Evolutionary conservation across 169 alveolate species (phyloP), one percentile per base, ranked within the genome.

Genomic region (Neospora caninum): DNA sequence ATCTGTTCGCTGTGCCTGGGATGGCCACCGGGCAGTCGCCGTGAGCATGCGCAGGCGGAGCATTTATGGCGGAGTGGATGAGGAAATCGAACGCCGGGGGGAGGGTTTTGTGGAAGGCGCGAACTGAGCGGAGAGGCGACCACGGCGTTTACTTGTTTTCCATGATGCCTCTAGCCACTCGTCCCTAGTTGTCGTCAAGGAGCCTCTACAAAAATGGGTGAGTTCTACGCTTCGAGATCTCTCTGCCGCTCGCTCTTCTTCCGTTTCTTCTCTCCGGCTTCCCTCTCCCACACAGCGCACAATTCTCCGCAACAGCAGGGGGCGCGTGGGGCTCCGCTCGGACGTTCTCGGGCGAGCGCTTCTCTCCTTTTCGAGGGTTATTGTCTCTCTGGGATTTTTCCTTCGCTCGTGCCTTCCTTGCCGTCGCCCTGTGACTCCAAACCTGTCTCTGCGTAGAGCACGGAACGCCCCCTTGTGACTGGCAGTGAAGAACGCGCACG

Each of bases 151-250:
- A 64, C 34, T 64, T 29, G 34, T 64, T 64, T 64, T 64, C 58
- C 78, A 29, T 64, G 78, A 64, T 64, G 78, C 78, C 34, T n/a
- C 78, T 25, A 64, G 34, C 31, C 34, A 7, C 78, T 27, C 78
- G 78, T 64, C 78, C 78, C 34, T 64, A 64, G 78, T 64, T 20
- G 29, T 64, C 78, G 34, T 29, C 78, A 29, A 64, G 29, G 36
- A 64, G 34, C 78, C 25, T 64, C 78, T 64, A n/a, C 78, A 64
- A 64, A 64, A 64, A 64, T 64, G 78, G 78, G 78, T 64, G 78
- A 64, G 78, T 64, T 29, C 34, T 64, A n/a, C 10, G 31, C n/a
- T n/a, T n/a, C n/a, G n/a, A n/a, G n/a, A n/a, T n/a, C n/a, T n/a
- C n/a, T n/a, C n/a, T n/a, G n/a, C n/a, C n/a, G n/a, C n/a, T n/a